Evolutionary conservation across 2,329 filamentous ascomycete species (phyloP), one percentile per base, ranked within the genome.

Genomic region (Sclerotinia trifoliorum): DNA sequence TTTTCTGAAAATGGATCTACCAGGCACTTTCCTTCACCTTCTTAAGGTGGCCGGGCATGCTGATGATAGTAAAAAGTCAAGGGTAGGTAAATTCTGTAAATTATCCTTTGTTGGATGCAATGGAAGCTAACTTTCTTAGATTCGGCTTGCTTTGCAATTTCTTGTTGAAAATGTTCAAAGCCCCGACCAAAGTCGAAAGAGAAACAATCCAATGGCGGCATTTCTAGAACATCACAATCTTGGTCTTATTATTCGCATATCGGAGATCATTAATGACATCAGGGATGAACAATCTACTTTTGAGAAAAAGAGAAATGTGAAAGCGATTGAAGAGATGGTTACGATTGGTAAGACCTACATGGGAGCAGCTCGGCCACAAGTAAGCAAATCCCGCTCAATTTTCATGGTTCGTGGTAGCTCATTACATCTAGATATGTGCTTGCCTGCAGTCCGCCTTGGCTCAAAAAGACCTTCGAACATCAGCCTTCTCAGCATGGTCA

Each of bases 291-390:
- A 86, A 67, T 85, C 79, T 71, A 82, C 80, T 74, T 85, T 77
- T 75, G 93, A 97, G 76, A 92, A 93, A 74, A 87, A 86, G 67
- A 86, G 90, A 69, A 93, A 90, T 73, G 87, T 99, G 11, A 86
- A 87, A 71, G 94, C 92, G 6, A 90, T 99, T 76, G 91, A 93
- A 73, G 92, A 96, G 77, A 91, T 99, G 86, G 90, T 97, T 62
- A 87, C 83, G 66, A 82, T 96, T 61, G 91, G 92, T 56, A 90
- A 88, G 74, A 83, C 84, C 2, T 88, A 91, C 75, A 87, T 94
- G 44, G 89, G 88, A 70, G 88, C 90, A 73, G 95, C 92, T 62
- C 83, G 97, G 52, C 94, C 95, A 29, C 94, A 97, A 82, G 91
- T 93, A 96, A 81, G 90, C 91, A 52, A 13, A 49, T 10, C 21